Percentiles rank a stretch among this genome's conserved stretches.
Evolutionary conservation across 345 rosid genomes (phyloP).

Genomic region (Sisymbrium altissimum): DNA sequence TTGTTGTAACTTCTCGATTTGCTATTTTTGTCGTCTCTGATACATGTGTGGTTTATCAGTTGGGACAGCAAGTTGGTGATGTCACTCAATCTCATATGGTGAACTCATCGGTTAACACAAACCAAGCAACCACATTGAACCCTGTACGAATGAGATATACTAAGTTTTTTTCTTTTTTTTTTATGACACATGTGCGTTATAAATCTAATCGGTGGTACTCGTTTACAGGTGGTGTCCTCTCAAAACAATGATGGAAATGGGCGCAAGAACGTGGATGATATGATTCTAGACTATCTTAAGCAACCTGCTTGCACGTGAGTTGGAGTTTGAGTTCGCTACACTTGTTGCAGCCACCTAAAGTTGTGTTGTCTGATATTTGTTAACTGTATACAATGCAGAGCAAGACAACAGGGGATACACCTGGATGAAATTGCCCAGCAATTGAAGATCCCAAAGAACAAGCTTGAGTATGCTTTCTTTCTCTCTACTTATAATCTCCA

Average conservation of each 20-base stretch:
- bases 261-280: conserved; percentile 64
- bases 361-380: background rate
- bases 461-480: conserved; percentile 59
- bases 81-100: conserved; percentile 37
- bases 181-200: conserved; percentile 10
- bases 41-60: background rate
- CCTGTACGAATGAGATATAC: conserved; percentile 44
- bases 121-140: conserved; percentile 39
- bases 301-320: conserved; percentile 74
- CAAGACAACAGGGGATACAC: conserved; percentile 74
- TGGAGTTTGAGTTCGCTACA: background rate
- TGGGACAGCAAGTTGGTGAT: conserved; percentile 39
- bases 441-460: conserved; percentile 69
- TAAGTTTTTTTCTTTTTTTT: background rate
- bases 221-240: conserved; percentile 45
- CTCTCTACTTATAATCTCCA: background rate
- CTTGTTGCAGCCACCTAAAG: background rate
- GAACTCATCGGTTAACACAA: conserved; percentile 38
- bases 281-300: conserved; percentile 59
- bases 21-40: background rate
- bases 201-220: background rate
- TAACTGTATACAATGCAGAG: conserved; percentile 41
- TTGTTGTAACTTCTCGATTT: background rate
- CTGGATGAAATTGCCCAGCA: conserved; percentile 67
- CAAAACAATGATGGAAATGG: conserved; percentile 46